Percentiles rank a stretch among this genome's conserved stretches.
Conservation (phyloP, 164 flowering plant genomes). For the Berberis vulgaris region DNA sequence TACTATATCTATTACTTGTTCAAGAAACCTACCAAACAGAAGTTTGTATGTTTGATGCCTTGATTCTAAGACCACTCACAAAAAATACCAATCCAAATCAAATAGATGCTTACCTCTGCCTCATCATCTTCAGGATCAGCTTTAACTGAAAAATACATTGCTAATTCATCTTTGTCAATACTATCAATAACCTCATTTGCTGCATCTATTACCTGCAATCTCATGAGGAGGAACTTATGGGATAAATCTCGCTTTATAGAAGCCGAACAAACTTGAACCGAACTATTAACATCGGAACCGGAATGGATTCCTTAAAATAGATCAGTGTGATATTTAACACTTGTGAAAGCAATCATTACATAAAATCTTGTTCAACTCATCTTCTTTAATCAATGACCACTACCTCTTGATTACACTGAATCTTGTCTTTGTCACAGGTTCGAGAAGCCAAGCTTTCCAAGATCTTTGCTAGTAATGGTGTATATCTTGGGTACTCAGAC, state of each 20-base stretch:
- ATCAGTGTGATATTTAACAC: too few species aligned
- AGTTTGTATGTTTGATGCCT: too few species aligned
- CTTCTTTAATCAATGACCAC: not conserved
- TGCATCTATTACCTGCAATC: slow-evolving; percentile 63
- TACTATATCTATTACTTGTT: too few species aligned
- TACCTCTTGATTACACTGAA: slow-evolving; percentile 56
- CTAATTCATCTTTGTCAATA: slow-evolving; percentile 74
- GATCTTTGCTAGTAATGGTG: slow-evolving; percentile 79
- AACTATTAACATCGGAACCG: not conserved
- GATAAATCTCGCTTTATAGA: not conserved
- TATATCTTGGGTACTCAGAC: slow-evolving; percentile 81
- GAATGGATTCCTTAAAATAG: too few species aligned
- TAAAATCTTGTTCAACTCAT: not conserved
- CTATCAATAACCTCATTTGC: slow-evolving; percentile 86
- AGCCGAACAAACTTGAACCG: not conserved
- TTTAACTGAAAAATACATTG: slow-evolving; percentile 53
- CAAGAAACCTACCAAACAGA: too few species aligned
- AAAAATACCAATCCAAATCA: not conserved
- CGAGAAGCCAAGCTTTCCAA: slow-evolving; percentile 66
- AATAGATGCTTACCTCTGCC: slow-evolving; percentile 46
- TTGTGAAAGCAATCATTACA: too few species aligned
- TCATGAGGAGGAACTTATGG: slow-evolving; percentile 2
- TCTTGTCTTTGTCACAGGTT: slow-evolving; percentile 42
- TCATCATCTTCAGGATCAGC: slow-evolving; percentile 89
- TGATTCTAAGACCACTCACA: too few species aligned